These are phyloP conservation scores for Skeletonema costatum DNA, from an alignment of 108 stramenopile genomes.

Conservation along the genomic window DNA sequence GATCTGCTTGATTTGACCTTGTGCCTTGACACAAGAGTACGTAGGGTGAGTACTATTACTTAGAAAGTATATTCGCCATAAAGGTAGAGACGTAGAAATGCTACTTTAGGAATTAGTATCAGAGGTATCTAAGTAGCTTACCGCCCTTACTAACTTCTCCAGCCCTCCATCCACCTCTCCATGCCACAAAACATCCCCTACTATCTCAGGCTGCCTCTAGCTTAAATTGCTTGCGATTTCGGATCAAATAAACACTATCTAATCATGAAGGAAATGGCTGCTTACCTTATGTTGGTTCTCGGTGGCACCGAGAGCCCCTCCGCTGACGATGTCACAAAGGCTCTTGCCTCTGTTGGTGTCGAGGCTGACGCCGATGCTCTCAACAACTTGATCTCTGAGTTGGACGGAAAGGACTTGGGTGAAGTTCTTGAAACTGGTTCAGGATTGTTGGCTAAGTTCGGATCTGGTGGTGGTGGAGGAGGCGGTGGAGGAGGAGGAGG, in stretches of 20 bases:
- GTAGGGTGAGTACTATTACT: too few species aligned
- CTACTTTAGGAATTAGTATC: background rate
- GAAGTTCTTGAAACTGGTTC: constrained; percentile 88
- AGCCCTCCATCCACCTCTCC: background rate
- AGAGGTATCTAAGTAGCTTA: background rate
- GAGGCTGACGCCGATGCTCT: constrained; percentile 85
- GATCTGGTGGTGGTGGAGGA: constrained; percentile 93
- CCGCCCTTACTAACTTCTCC: background rate
- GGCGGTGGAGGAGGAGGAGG: constrained; percentile 69
- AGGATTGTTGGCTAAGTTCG: constrained; percentile 90
- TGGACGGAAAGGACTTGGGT: constrained; percentile 95
- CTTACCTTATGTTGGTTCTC: constrained; percentile 93
- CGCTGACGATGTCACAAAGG: constrained; percentile 92
- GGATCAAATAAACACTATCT: constrained; percentile 6
- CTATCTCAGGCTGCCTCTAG: constrained; percentile 41
- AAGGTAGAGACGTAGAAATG: background rate
- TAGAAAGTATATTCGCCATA: too few species aligned
- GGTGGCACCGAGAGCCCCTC: constrained; percentile 95
- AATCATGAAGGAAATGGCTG: constrained; percentile 64
- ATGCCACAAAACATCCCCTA: constrained; percentile 8
- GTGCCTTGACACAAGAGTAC: too few species aligned
- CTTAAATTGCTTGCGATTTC: constrained; percentile 53
- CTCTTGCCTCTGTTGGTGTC: constrained; percentile 88
- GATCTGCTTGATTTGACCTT: too few species aligned
- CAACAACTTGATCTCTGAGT: constrained; percentile 68